These are phyloP conservation scores for Solanum neorickii DNA, from an alignment of 257 asterid species.

Conservation along the genomic window DNA sequence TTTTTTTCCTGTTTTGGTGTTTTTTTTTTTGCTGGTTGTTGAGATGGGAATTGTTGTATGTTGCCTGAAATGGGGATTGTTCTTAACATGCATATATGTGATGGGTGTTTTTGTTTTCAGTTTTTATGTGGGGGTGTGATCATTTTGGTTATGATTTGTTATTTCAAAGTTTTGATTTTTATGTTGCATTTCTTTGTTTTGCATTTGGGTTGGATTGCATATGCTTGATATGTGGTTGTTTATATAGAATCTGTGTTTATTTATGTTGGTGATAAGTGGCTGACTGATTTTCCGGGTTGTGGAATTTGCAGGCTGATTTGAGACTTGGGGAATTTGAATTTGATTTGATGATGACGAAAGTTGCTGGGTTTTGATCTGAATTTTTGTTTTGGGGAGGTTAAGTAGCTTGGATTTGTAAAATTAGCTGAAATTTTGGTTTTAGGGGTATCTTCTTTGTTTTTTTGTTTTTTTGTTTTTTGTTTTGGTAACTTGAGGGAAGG, in stretches of 20 bases:
- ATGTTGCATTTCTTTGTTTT: background rate
- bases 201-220: background rate
- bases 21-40: background rate
- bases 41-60: background rate
- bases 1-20: background rate
- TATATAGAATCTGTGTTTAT: background rate
- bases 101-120: background rate
- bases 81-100: background rate
- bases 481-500: background rate
- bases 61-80: background rate
- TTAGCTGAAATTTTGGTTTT: background rate
- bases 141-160: background rate
- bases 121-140: background rate
- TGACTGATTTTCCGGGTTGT: background rate
- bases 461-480: background rate
- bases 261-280: background rate
- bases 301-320: background rate
- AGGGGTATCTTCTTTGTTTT: background rate
- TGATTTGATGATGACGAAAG: slow-evolving; percentile 1
- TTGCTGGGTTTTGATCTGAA: background rate
- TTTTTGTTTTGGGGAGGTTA: background rate
- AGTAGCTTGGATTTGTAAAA: background rate
- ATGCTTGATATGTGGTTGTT: background rate
- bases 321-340: background rate
- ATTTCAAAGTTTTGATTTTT: background rate